A percentile compares a stretch with the other conserved stretches of the same genome.
Evolutionary conservation across 2,329 filamentous ascomycete genomes (phyloP).

Genomic region (Cercospora zeae-maydis): DNA sequence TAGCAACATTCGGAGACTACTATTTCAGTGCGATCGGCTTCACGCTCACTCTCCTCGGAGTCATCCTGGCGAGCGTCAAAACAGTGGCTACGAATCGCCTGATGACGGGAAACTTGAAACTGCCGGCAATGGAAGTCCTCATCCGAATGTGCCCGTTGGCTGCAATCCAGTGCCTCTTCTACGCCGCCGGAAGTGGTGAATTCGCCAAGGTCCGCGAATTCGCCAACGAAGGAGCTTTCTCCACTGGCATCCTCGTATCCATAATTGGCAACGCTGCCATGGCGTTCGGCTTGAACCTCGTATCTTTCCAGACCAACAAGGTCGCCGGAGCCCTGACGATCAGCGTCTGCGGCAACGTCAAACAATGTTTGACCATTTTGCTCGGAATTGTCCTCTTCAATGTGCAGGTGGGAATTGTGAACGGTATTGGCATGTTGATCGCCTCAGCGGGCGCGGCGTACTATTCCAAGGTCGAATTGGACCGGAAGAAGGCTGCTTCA

Average conservation of each 20-base stretch:
- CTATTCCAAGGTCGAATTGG: slow-evolving; percentile 58
- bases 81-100: slow-evolving; percentile 63
- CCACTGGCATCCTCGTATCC: slow-evolving; percentile 22
- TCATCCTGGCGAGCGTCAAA: slow-evolving; percentile 46
- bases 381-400: slow-evolving; percentile 40
- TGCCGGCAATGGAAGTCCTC: slow-evolving; percentile 59
- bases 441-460: slow-evolving; percentile 56
- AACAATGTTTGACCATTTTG: slow-evolving; percentile 39
- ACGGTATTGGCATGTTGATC: slow-evolving; percentile 54
- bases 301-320: slow-evolving; percentile 41
- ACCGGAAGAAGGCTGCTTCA: slow-evolving; percentile 40
- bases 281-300: slow-evolving; percentile 38
- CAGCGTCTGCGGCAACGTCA: slow-evolving; percentile 39
- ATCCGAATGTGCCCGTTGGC: slow-evolving; percentile 36
- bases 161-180: slow-evolving; percentile 23
- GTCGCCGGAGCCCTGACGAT: slow-evolving; percentile 39
- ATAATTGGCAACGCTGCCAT: slow-evolving; percentile 36
- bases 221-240: slow-evolving; percentile 27
- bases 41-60: slow-evolving; percentile 39
- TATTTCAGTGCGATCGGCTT: slow-evolving; percentile 55
- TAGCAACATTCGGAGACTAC: slow-evolving; percentile 62
- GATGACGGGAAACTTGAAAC: slow-evolving; percentile 58
- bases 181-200: slow-evolving; percentile 40
- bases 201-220: slow-evolving; percentile 24
- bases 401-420: slow-evolving; percentile 39